phyloP scores from a whole-genome alignment of 176 grass and related monocot species.

The Elymus sibiricus region DNA sequence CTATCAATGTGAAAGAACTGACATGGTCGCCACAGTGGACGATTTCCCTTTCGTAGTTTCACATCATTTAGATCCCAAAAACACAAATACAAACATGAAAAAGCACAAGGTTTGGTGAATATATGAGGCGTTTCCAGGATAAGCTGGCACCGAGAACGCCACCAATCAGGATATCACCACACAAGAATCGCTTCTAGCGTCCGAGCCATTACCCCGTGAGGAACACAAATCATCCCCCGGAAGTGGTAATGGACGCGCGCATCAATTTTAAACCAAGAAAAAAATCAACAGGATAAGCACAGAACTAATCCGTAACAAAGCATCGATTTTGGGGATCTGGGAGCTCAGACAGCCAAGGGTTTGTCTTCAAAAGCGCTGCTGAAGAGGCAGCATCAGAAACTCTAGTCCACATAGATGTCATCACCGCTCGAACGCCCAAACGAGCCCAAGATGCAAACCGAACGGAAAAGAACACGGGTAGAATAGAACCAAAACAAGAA shows the following conservation, averaged over 20 bases:
- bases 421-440: conserved; percentile 27
- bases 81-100: no score
- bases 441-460: not conserved
- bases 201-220: conserved; percentile 65
- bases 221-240: conserved; percentile 44
- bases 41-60: conserved; percentile 35
- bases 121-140: conserved; percentile 72
- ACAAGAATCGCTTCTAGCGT: conserved; percentile 30
- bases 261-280: not conserved
- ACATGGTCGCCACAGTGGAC: conserved; percentile 14
- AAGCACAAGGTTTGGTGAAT: not conserved
- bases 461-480: not conserved
- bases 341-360: conserved; percentile 76
- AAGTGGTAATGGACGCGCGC: conserved; percentile 63
- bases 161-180: conserved; percentile 63
- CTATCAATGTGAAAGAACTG: conserved; percentile 55
- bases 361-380: conserved; percentile 50
- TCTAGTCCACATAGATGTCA: conserved; percentile 63
- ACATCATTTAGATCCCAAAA: conserved; percentile 47
- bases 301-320: not conserved
- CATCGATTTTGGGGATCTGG: not conserved
- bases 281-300: not conserved
- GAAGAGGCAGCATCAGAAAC: conserved; percentile 53
- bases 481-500: not conserved
- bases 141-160: conserved; percentile 43